Evolutionary conservation across 495 filamentous ascomycete species (phyloP).

Genomic region (Tuber umbilicatum): DNA sequence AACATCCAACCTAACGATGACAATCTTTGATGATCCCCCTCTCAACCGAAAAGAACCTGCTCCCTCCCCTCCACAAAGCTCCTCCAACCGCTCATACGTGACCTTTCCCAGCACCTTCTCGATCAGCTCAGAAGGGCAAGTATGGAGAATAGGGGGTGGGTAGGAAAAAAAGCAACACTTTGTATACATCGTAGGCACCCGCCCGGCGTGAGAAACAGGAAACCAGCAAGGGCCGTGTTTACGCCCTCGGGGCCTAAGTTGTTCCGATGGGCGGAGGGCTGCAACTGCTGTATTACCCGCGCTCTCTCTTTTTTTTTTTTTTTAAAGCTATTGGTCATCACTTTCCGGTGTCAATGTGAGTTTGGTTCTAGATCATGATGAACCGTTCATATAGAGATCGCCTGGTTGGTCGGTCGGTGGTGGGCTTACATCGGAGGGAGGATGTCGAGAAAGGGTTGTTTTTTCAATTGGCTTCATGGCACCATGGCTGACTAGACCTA

Average conservation of each 20-base stretch:
- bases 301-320: too few relatives aligned
- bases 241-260: slow-evolving; percentile 53
- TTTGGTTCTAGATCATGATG: background rate
- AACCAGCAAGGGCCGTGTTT: slow-evolving; percentile 45
- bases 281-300: slow-evolving; percentile 49
- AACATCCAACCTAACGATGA: background rate
- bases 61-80: slow-evolving; percentile 46
- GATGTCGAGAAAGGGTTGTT: slow-evolving; percentile 43
- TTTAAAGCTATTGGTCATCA: too few relatives aligned
- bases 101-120: background rate
- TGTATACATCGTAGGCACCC: slow-evolving; percentile 49
- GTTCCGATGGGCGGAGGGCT: slow-evolving; percentile 50
- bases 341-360: slow-evolving; percentile 14
- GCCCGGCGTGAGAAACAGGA: slow-evolving; percentile 51
- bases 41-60: slow-evolving; percentile 6
- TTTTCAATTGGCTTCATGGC: background rate
- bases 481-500: background rate
- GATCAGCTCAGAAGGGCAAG: slow-evolving; percentile 9
- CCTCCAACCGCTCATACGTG: slow-evolving; percentile 43
- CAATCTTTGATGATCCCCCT: background rate
- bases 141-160: background rate
- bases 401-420: too few relatives aligned
- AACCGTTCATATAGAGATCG: background rate
- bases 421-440: slow-evolving; percentile 40
- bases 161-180: slow-evolving; percentile 8